phyloP scores from a whole-genome alignment of 768 basidiomycete genomes.

The Hortiboletus campestris region DNA sequence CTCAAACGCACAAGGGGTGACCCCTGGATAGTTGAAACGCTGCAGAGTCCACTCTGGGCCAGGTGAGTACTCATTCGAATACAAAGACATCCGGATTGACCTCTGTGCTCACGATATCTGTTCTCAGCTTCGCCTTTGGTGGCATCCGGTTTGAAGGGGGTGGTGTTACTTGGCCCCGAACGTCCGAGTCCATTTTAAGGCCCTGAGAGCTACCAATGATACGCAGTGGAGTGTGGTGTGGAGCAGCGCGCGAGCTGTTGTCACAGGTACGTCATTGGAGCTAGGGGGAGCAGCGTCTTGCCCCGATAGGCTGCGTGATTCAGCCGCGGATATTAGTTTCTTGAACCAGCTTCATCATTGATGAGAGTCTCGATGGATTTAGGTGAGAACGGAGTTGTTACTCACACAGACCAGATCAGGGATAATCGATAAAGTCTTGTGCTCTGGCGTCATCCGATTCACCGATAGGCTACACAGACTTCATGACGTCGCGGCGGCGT shows the following conservation, averaged over 20 bases:
- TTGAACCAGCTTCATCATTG: slow-evolving; percentile 9
- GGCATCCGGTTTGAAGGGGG: not conserved
- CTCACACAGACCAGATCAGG: too few relatives aligned
- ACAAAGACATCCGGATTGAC: slow-evolving; percentile 8
- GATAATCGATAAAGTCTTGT: too few relatives aligned
- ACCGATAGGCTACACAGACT: too few relatives aligned
- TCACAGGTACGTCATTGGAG: slow-evolving; percentile 25
- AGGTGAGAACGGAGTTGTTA: not conserved
- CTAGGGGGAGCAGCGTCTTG: slow-evolving; percentile 1
- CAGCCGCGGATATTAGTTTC: slow-evolving; percentile 9
- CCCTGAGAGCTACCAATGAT: slow-evolving; percentile 3
- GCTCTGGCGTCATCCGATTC: too few relatives aligned
- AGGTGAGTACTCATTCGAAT: not conserved
- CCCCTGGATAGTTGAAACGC: slow-evolving; percentile 48
- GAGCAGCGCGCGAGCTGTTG: slow-evolving; percentile 12
- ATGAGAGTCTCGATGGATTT: not conserved
- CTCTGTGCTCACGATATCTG: slow-evolving; percentile 22
- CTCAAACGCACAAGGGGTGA: slow-evolving; percentile 39
- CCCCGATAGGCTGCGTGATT: not conserved
- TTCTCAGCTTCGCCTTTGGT: slow-evolving; percentile 13
- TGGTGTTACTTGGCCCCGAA: not conserved
- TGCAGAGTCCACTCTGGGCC: slow-evolving; percentile 52
- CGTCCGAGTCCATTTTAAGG: slow-evolving; percentile 16
- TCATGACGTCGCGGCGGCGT: too few relatives aligned
- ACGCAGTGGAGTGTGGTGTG: slow-evolving; percentile 14